Base-by-base conservation (phyloP, 345 rosid species). In the Eutrema heterophyllum region DNA sequence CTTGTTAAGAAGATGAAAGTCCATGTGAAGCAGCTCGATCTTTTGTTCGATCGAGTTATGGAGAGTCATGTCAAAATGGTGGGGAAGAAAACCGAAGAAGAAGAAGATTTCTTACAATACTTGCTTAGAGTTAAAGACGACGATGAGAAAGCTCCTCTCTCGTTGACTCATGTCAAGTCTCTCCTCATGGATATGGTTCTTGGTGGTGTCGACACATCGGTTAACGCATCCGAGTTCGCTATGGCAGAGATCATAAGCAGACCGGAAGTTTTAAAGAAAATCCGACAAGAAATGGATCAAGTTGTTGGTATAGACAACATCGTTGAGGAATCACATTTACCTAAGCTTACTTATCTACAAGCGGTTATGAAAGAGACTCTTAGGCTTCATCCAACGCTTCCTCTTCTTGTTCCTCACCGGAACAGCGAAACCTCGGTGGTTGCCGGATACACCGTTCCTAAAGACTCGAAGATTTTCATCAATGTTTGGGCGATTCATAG, bases 371-470 rank as follows among this genome's bases (percentile, higher is more conserved):
- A 84, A 67, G 90, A 86, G 79, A 67, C 80, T 0, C 40, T 76
- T 3, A 81, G 88, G 12, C 66, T 87, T 40, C 86, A 87, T 68
- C 88, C 93, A 1, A 75, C 85, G 0, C 63, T 83, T 62, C 92
- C 90, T 29, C 64, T 86, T 3, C 74, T 86, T 15, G 64, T 80
- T 0, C 85, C 92, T 7, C 89, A 80, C 44, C 2, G 55, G n/a
- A 79, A 86, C 13, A 78, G 80, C 15, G 67, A 72, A 41, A 48
- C 82, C 1, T 61, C 78, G 13, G 69, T 72, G 1, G 51, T 87
- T 7, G 84, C 85, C 1, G 86, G 30, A 29, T 29, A 29, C 30
- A 29, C 30, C 5, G 30, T 29, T 3, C 30, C 30, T 30, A 30
- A 6, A 30, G 80, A 79, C 27, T 64, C 81, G 3, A 74, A 45